These are phyloP conservation scores for Ophiostoma populinum DNA, from an alignment of 2,329 filamentous ascomycete species.

Conservation along the genomic window DNA sequence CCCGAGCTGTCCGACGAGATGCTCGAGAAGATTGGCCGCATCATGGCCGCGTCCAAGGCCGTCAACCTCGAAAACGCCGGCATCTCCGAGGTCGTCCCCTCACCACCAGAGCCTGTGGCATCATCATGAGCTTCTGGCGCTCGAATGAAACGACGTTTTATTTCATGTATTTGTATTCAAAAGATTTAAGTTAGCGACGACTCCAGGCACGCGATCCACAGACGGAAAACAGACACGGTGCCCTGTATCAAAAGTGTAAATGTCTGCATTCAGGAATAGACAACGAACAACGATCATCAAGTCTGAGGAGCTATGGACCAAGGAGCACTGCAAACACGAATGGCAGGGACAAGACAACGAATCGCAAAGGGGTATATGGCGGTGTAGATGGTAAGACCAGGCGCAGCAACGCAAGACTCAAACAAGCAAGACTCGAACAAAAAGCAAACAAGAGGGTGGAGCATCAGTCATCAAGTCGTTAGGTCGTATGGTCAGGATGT, in stretches of 20 bases:
- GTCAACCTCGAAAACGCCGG: slow-evolving; percentile 3
- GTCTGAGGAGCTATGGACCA: too few relatives aligned
- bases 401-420: too few relatives aligned
- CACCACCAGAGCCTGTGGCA: background rate
- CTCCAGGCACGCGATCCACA: background rate
- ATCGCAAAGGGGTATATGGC: too few relatives aligned
- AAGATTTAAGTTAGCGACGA: slow-evolving; percentile 5
- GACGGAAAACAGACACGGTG: background rate
- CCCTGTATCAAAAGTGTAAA: too few relatives aligned
- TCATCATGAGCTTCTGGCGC: too few relatives aligned
- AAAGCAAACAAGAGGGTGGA: too few relatives aligned
- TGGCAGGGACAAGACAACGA: background rate
- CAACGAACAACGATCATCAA: background rate
- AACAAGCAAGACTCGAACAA: too few relatives aligned
- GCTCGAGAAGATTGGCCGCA: slow-evolving; percentile 43
- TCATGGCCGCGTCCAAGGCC: slow-evolving; percentile 35
- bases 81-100: background rate
- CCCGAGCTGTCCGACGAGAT: slow-evolving; percentile 39
- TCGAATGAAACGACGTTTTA: too few relatives aligned
- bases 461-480: too few relatives aligned
- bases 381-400: too few relatives aligned
- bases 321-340: background rate
- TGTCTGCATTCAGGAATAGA: background rate
- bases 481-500: too few relatives aligned
- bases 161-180: too few relatives aligned